A percentile compares a stretch with the other conserved stretches of the same genome.
Evolutionary conservation across 2,329 filamentous ascomycete genomes (phyloP).

Genomic region (Penicillium sp.): DNA sequence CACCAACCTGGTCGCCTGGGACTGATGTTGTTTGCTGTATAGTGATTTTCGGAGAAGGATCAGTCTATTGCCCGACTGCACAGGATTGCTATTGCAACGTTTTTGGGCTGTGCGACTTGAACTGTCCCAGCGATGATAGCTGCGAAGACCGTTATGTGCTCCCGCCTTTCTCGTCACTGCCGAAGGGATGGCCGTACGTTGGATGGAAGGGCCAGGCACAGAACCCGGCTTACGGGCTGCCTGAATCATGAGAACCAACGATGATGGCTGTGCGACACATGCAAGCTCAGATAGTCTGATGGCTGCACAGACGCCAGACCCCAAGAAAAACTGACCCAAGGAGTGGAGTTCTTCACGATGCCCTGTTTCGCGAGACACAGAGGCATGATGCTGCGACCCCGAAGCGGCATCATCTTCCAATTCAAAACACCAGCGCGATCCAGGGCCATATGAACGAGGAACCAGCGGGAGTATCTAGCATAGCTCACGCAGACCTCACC

Average conservation of each 20-base stretch:
- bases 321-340: too few species aligned
- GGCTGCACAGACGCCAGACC: too few species aligned
- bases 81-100: conserved; percentile 65
- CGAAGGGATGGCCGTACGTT: conserved; percentile 59
- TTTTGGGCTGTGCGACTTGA: conserved; percentile 59
- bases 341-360: too few species aligned
- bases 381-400: too few species aligned
- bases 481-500: not conserved
- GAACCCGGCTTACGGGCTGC: conserved; percentile 33
- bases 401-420: too few species aligned
- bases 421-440: too few species aligned
- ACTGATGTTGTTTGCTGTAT: conserved; percentile 1
- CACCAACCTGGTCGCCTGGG: too few species aligned
- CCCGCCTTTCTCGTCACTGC: conserved; percentile 57
- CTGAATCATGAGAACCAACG: conserved; percentile 25
- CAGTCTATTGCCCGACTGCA: conserved; percentile 60
- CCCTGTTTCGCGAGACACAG: too few species aligned
- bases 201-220: conserved; percentile 51
- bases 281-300: too few species aligned
- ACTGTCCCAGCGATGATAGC: conserved; percentile 38
- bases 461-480: too few species aligned
- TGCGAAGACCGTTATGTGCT: conserved; percentile 60
- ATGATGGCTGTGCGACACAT: too few species aligned
- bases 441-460: too few species aligned
- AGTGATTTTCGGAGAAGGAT: conserved; percentile 59